A percentile compares a stretch with the other conserved stretches of the same genome.
Evolutionary conservation across 1,284 basidiomycete genomes (phyloP).

Genomic region (Irpex sp.): DNA sequence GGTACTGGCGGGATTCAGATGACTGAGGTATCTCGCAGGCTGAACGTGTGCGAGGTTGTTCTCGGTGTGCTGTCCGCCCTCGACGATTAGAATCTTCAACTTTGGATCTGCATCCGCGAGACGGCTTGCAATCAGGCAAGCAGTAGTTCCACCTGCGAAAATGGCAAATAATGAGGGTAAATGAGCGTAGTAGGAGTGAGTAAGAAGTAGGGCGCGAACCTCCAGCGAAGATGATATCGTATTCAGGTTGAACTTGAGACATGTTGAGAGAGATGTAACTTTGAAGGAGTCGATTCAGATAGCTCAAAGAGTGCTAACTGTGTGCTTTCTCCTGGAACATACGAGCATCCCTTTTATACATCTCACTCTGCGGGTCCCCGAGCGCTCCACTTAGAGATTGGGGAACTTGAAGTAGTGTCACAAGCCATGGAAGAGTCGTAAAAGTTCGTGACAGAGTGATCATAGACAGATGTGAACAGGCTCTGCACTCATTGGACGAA

Average conservation of each 20-base stretch:
- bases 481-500: no score
- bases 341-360: no score
- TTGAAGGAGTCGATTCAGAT: no score
- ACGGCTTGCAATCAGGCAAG: conserved; percentile 18
- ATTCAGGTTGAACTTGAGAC: conserved; percentile 15
- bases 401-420: no score
- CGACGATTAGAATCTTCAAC: conserved; percentile 20
- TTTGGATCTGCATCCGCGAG: conserved; percentile 19
- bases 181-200: not conserved
- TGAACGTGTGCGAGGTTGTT: conserved; percentile 51
- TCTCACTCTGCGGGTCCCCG: no score
- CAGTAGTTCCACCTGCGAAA: conserved; percentile 15
- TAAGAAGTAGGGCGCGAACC: conserved; percentile 24
- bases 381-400: no score
- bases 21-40: conserved; percentile 49
- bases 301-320: no score
- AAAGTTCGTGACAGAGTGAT: no score
- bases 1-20: conserved; percentile 41
- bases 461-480: no score
- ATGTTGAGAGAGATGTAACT: conserved; percentile 3
- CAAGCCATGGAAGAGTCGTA: no score
- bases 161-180: not conserved
- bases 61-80: conserved; percentile 48
- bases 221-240: conserved; percentile 36
- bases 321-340: no score